Conservation (phyloP, 768 basidiomycete species). For the Collybiopsis luxurians region DNA sequence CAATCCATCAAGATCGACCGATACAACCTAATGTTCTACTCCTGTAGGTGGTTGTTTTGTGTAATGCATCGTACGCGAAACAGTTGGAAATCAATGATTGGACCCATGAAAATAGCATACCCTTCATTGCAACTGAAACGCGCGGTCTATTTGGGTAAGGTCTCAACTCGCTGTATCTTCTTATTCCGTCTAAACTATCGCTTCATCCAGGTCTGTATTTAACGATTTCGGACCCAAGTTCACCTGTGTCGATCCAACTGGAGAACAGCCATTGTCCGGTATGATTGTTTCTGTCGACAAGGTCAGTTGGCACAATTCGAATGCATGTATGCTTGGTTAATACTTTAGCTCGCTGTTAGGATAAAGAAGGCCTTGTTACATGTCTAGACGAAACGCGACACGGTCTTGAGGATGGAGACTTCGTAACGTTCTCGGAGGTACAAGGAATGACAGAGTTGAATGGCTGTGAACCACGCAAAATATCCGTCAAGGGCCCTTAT, state of each 20-base stretch:
- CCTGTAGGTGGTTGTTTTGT: conserved; percentile 82
- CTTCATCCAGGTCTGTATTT: conserved; percentile 70
- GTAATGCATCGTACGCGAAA: conserved; percentile 70
- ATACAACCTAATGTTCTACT: conserved; percentile 5
- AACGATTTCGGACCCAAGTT: conserved; percentile 97
- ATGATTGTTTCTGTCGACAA: conserved; percentile 96
- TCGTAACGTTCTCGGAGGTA: conserved; percentile 93
- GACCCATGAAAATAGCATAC: conserved; percentile 85
- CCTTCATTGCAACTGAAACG: conserved; percentile 90
- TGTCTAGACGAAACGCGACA: conserved; percentile 97
- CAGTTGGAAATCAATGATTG: conserved; percentile 96
- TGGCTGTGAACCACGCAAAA: conserved; percentile 85
- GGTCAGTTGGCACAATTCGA: conserved; percentile 35
- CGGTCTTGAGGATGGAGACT: conserved; percentile 98
- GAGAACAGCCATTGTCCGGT: conserved; percentile 88
- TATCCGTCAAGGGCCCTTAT: conserved; percentile 94
- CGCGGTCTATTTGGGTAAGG: conserved; percentile 91
- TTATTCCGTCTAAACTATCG: not conserved
- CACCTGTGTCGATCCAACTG: conserved; percentile 96
- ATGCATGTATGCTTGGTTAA: not conserved
- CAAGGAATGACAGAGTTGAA: conserved; percentile 94
- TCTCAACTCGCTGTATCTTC: not conserved
- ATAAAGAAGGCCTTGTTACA: conserved; percentile 88
- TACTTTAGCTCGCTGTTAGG: conserved; percentile 40
- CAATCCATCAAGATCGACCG: not conserved